A percentile compares a stretch with the other conserved stretches of the same genome.
Conservation (phyloP, 139 green algal species). For the Parachlorella kessleri region DNA sequence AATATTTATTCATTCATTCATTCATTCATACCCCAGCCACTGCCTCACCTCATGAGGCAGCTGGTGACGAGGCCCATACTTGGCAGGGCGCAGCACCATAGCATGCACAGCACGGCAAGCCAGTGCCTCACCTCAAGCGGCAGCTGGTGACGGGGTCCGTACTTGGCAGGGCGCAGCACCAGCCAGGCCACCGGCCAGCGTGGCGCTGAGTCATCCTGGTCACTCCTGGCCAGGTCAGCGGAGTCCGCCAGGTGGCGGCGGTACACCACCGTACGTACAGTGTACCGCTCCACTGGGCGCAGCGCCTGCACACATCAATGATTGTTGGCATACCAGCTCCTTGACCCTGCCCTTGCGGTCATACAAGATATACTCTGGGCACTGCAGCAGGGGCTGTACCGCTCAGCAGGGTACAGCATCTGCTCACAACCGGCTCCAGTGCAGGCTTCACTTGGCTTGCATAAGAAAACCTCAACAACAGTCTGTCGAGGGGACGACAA, state of each 20-base stretch:
- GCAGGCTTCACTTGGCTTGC: too few relatives aligned
- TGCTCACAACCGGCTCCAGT: too few relatives aligned
- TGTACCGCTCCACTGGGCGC: slow-evolving; percentile 51
- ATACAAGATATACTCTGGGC: too few relatives aligned
- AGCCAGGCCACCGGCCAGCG: slow-evolving; percentile 71
- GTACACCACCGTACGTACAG: slow-evolving; percentile 48
- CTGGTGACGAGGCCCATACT: slow-evolving; percentile 31
- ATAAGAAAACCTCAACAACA: too few relatives aligned
- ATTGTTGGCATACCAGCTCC: too few relatives aligned
- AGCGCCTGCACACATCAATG: slow-evolving; percentile 26
- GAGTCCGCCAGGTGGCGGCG: slow-evolving; percentile 37
- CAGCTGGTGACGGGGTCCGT: slow-evolving; percentile 35
- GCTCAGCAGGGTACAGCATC: too few relatives aligned
- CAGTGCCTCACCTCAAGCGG: slow-evolving; percentile 10
- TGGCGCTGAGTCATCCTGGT: neutral
- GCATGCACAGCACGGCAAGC: slow-evolving; percentile 77
- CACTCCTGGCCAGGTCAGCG: slow-evolving; percentile 4
- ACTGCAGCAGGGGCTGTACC: too few relatives aligned
- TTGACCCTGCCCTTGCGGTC: too few relatives aligned
- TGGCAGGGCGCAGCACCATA: slow-evolving; percentile 66
- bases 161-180: slow-evolving; percentile 56
- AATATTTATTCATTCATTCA: too few relatives aligned
- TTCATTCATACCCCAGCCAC: too few relatives aligned
- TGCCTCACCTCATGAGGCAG: slow-evolving; percentile 17
- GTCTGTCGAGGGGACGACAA: too few relatives aligned